These are phyloP conservation scores for Venturia effusa DNA, from an alignment of 2,329 filamentous ascomycete genomes.

Conservation along the genomic window DNA sequence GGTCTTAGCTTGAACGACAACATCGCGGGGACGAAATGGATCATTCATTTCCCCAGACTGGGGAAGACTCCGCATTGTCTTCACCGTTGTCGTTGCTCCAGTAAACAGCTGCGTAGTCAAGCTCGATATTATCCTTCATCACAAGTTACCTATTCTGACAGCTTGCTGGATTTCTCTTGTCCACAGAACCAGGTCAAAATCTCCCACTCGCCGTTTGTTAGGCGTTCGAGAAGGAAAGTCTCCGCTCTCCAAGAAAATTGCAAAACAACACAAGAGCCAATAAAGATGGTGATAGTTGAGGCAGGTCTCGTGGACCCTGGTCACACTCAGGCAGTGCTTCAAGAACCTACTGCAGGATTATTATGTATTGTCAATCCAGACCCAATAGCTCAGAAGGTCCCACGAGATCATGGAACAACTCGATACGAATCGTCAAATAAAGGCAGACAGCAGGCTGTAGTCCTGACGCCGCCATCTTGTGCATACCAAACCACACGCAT, in stretches of 20 bases:
- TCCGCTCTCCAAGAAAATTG: not conserved
- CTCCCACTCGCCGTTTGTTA: not conserved
- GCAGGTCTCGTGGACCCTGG: slow-evolving; percentile 40
- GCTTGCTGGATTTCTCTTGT: no score
- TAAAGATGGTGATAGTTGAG: slow-evolving; percentile 36
- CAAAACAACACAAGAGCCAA: not conserved
- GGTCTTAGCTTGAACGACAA: not conserved
- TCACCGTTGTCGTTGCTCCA: not conserved
- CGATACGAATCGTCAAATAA: slow-evolving; percentile 30
- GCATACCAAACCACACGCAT: slow-evolving; percentile 50
- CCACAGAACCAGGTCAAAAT: no score
- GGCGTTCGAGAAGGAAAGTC: not conserved
- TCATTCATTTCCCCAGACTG: not conserved
- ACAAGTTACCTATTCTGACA: no score
- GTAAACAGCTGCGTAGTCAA: not conserved
- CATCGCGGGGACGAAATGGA: not conserved
- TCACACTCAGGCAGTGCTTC: slow-evolving; percentile 35
- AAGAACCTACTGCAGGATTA: slow-evolving; percentile 28
- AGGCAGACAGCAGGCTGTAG: slow-evolving; percentile 30
- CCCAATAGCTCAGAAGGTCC: slow-evolving; percentile 25
- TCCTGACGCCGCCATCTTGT: slow-evolving; percentile 47
- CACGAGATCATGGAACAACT: slow-evolving; percentile 27
- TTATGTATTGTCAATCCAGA: slow-evolving; percentile 37
- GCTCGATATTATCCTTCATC: no score
- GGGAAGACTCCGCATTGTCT: not conserved